phyloP scores from a whole-genome alignment of 2,329 filamentous ascomycete genomes.

The Didymosphaeria variabile region DNA sequence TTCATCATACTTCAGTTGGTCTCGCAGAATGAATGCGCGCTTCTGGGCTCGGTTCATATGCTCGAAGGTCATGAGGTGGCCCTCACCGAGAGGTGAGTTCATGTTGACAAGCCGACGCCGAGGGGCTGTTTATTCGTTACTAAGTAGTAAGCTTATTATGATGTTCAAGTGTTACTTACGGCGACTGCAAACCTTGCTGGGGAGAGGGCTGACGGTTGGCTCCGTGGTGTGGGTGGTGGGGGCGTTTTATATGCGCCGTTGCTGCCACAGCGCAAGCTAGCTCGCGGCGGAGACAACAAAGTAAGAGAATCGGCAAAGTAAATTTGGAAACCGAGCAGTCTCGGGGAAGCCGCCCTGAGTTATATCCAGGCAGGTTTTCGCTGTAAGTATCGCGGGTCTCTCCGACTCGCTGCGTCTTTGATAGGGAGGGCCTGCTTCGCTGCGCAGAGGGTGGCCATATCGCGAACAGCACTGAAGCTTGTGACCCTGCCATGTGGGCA shows the following conservation, averaged over 20 bases:
- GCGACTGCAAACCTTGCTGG: not conserved
- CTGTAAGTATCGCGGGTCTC: not conserved
- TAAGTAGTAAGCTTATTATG: not conserved
- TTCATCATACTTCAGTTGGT: constrained; percentile 38
- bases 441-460: too few species aligned
- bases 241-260: not conserved
- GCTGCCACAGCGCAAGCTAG: not conserved
- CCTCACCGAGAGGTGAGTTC: constrained; percentile 6
- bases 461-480: too few species aligned
- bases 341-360: not conserved
- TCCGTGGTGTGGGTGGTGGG: not conserved
- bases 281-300: not conserved
- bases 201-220: not conserved
- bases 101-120: constrained; percentile 2
- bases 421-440: too few species aligned
- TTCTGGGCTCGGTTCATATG: constrained; percentile 39
- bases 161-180: not conserved
- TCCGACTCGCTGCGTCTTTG: not conserved
- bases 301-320: not conserved
- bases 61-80: constrained; percentile 16
- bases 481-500: too few species aligned
- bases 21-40: constrained; percentile 37
- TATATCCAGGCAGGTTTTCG: not conserved
- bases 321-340: not conserved
- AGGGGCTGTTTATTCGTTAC: not conserved